Base-by-base conservation (phyloP, 345 rosid genomes). In the Dimocarpus longan region DNA sequence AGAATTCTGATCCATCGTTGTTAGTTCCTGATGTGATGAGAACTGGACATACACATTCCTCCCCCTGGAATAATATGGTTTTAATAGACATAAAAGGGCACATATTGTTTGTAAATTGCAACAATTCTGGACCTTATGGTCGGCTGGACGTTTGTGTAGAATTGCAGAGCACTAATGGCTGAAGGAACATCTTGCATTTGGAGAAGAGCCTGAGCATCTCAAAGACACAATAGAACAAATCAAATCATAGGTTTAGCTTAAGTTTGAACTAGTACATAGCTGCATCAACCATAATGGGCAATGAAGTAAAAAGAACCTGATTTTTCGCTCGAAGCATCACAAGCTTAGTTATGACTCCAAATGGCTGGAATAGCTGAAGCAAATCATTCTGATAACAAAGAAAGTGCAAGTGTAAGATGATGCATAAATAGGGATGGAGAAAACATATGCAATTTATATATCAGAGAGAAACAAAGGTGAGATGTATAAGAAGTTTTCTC, bases 261-360 rank as follows among this genome's bases (percentile, higher is more conserved):
- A 78, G 73, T 42, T 24, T 67, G 70, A 76, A 22, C 24, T 40
- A 21, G 57, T 19, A 62, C 59, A 66, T 52, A 77, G 68, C 32
- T 22, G 64, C 26, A 39, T 57, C 52, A 15, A 52, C 28, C 59
- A 52, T 28, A 52, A 78, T 40, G 50, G 64, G 8, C n/a, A 75
- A 60, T 62, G 44, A 65, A 60, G 66, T 74, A 67, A 75, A n/a
- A 66, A 8, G 28, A 68, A 92, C 99, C 99, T 94, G 99, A 85
- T 94, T 96, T 87, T 96, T 96, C 13, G 99, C 99, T 11, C 99
- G 88, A 64, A 96, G 98, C 99, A 96, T 94, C 44, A 96, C 99
- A 76, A 96, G 97, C 91, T 94, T 96, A 42, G 98, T 94, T 78
- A 96, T 93, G 63, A 90, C 97, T 21, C 99, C 99, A 89, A 96